Conservation (phyloP, 768 basidiomycete genomes). For the Suillus cothurnatus region DNA sequence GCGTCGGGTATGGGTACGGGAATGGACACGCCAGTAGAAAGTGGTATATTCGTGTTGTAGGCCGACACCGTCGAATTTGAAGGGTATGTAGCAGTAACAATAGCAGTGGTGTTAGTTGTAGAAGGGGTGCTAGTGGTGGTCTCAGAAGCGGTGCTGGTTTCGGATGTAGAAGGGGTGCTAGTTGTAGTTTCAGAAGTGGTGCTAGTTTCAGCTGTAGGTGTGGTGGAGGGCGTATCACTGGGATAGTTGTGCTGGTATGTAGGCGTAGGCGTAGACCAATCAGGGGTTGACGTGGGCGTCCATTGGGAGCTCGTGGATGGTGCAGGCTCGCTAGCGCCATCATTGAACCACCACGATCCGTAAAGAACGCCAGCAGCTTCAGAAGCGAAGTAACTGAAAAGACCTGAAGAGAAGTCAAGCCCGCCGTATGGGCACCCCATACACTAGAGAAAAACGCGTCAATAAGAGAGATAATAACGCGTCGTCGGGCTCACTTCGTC, state of each 20-base stretch:
- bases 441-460: slow-evolving; percentile 43
- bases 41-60: not conserved
- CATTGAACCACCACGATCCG: slow-evolving; percentile 59
- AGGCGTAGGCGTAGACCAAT: not conserved
- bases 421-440: slow-evolving; percentile 65
- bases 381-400: slow-evolving; percentile 61
- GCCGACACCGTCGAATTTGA: not conserved
- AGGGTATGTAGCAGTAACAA: not conserved
- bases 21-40: not conserved
- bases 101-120: not conserved
- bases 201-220: not conserved
- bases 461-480: not conserved
- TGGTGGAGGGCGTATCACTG: not conserved
- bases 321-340: slow-evolving; percentile 29
- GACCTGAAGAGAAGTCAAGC: slow-evolving; percentile 67
- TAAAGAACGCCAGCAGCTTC: slow-evolving; percentile 53
- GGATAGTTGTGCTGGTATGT: not conserved
- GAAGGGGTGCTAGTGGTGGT: not conserved
- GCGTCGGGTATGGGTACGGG: not conserved
- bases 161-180: not conserved
- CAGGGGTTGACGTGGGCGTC: not conserved
- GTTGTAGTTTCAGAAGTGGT: not conserved
- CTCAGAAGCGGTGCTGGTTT: not conserved
- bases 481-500: slow-evolving; percentile 50
- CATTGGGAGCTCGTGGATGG: not conserved